These are phyloP conservation scores for Laguncularia racemosa DNA, from an alignment of 345 rosid genomes.

Conservation along the genomic window DNA sequence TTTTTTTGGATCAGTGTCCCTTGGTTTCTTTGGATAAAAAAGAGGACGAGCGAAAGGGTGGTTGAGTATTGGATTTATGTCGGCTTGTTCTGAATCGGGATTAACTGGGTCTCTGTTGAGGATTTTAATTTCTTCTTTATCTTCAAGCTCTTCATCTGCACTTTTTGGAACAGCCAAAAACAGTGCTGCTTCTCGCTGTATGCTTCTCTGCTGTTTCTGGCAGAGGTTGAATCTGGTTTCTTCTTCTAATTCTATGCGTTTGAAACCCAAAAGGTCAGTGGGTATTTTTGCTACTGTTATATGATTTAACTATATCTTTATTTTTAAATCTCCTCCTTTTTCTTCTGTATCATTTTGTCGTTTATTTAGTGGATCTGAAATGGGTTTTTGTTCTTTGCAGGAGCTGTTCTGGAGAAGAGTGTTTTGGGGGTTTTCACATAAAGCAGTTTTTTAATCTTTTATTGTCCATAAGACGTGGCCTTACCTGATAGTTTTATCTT, in stretches of 20 bases:
- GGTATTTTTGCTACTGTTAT: neutral
- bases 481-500: conserved; percentile 43
- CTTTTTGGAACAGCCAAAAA: no score
- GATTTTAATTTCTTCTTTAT: conserved; percentile 33
- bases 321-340: neutral
- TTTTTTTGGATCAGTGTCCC: neutral
- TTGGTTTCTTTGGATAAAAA: conserved; percentile 10
- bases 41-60: conserved; percentile 10
- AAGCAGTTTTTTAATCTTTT: conserved; percentile 55
- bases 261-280: conserved; percentile 55
- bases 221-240: conserved; percentile 40
- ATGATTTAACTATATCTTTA: no score
- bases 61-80: conserved; percentile 57
- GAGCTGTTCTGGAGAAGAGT: conserved; percentile 68
- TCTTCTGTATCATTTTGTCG: neutral
- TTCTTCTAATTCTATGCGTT: conserved; percentile 55
- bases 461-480: conserved; percentile 59
- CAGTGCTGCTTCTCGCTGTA: conserved; percentile 15
- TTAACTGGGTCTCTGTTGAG: conserved; percentile 60
- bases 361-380: conserved; percentile 13
- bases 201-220: conserved; percentile 33
- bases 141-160: neutral
- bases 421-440: conserved; percentile 75
- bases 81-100: conserved; percentile 71
- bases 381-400: conserved; percentile 38